Evolutionary conservation across 1,284 basidiomycete genomes (phyloP).

Genomic region (Pseudozyma pruni): DNA sequence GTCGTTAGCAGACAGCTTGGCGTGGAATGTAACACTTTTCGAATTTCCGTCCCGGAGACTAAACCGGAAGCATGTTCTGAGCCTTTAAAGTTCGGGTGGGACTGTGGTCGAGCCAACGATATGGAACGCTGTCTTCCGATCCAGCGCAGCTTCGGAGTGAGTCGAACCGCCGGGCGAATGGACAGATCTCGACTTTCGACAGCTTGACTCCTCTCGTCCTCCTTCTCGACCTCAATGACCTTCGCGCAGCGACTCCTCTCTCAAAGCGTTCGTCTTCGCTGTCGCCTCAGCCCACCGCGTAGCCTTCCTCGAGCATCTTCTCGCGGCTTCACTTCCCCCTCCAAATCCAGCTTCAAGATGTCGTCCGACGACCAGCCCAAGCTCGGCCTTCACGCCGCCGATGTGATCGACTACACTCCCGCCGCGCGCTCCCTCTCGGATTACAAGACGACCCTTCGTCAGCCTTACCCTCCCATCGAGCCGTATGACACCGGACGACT

Average conservation of each 20-base stretch:
- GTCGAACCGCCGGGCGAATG: slow-evolving; percentile 12
- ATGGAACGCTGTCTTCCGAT: slow-evolving; percentile 25
- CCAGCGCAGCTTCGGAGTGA: too few species aligned
- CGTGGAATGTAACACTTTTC: too few species aligned
- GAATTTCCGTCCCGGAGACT: neutral
- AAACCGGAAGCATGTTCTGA: slow-evolving; percentile 1
- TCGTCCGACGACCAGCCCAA: slow-evolving; percentile 2
- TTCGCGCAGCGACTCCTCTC: slow-evolving; percentile 1
- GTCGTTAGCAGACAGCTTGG: too few species aligned
- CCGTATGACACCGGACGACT: slow-evolving; percentile 56
- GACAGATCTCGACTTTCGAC: too few species aligned
- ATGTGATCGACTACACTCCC: slow-evolving; percentile 36
- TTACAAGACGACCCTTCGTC: slow-evolving; percentile 41
- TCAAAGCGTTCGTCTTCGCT: too few species aligned
- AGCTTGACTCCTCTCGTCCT: neutral
- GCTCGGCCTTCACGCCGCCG: slow-evolving; percentile 44
- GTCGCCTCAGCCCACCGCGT: too few species aligned
- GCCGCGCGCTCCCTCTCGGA: slow-evolving; percentile 46
- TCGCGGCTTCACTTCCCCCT: neutral
- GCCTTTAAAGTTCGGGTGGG: neutral
- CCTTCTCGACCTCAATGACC: slow-evolving; percentile 12
- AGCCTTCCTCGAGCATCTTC: too few species aligned
- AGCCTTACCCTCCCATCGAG: slow-evolving; percentile 57
- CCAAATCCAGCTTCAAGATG: slow-evolving; percentile 5
- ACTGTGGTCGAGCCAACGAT: slow-evolving; percentile 17